A percentile compares a stretch with the other conserved stretches of the same genome.
Evolutionary conservation across 768 basidiomycete genomes (phyloP).

Genomic region (Suillus fuscotomentosus): DNA sequence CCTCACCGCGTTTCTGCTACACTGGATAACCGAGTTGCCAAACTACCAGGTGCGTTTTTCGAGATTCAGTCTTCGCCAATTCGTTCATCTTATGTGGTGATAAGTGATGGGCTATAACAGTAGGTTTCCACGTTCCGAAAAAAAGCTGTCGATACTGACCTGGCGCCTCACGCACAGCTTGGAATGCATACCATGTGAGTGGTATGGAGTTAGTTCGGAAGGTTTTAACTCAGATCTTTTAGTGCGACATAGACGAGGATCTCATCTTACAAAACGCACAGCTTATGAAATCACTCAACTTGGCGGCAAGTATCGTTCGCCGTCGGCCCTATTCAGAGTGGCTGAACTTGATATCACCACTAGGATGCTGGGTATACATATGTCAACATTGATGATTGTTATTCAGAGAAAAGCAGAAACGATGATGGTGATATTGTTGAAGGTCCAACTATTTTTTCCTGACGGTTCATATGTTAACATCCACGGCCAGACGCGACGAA

Average conservation of each 20-base stretch:
- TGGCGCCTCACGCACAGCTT: constrained; percentile 39
- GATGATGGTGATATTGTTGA: constrained; percentile 54
- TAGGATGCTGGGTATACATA: constrained; percentile 59
- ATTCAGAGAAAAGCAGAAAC: constrained; percentile 55
- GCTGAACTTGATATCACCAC: not conserved
- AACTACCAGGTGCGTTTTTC: constrained; percentile 32
- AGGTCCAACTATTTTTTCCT: constrained; percentile 28
- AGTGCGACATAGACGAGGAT: constrained; percentile 60
- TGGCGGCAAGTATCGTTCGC: constrained; percentile 38
- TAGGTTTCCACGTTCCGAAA: constrained; percentile 26
- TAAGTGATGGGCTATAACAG: constrained; percentile 66
- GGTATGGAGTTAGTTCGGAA: not conserved
- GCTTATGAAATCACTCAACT: constrained; percentile 50
- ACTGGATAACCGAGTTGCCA: constrained; percentile 27
- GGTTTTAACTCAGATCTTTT: constrained; percentile 1
- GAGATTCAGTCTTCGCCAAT: no score
- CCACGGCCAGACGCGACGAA: constrained; percentile 39
- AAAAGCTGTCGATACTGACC: constrained; percentile 4
- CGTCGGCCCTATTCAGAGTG: not conserved
- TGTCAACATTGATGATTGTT: constrained; percentile 66
- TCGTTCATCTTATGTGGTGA: constrained; percentile 2
- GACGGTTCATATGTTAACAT: not conserved
- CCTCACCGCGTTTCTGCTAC: not conserved
- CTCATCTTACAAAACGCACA: constrained; percentile 49
- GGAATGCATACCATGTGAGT: constrained; percentile 67